Base-by-base conservation (phyloP, 352 stramenopile genomes). In the Phytophthora citricola region DNA sequence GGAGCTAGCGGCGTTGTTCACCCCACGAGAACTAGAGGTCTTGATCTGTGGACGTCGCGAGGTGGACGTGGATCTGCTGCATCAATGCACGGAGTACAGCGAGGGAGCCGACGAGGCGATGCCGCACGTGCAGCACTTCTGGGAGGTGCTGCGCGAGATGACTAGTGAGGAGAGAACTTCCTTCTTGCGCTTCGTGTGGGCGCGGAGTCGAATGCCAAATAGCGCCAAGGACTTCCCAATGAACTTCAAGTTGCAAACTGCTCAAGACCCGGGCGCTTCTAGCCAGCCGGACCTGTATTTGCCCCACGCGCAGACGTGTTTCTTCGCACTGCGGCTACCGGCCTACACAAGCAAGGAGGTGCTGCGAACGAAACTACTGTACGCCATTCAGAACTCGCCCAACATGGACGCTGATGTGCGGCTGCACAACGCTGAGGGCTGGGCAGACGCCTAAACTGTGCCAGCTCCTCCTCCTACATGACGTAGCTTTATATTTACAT, bases 251-350 rank as follows among this genome's bases (percentile, higher is more conserved):
- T 78, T 98, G 49, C 88, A 97, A 73, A 78, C 89, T 15, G 86
- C 89, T 5, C 87, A 95, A 63, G 89, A 95, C 63, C 83, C 86
- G 3, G 87, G 88, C n/a, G 76, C 85, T 27, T 78, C 83, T 34
- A 73, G 76, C 15, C 73, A 94, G 9, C 87, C 90, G 1, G 91
- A 98, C 63, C 76, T 91, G 56, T 98, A 98, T 63, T 75, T 99
- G 39, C 97, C 97, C 40, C 97, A 98, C 69, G 97, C 97, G n/a
- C 98, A 98, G 65, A 99, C 98, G 8, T 99, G 98, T 72, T 99
- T 99, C 83, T 99, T 99, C 73, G 96, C 93, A 14, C 76, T 99
- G 50, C 93, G 92, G 0, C 76, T 99, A 26, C 98, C 98, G 20
- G 75, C 89, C 50, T 99, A 99, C 75, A 96, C 91, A 45, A 93